Evolutionary conservation across 1,284 basidiomycete species (phyloP), one percentile per base, ranked within the genome.

Genomic region (Limonomyces culmigenus): DNA sequence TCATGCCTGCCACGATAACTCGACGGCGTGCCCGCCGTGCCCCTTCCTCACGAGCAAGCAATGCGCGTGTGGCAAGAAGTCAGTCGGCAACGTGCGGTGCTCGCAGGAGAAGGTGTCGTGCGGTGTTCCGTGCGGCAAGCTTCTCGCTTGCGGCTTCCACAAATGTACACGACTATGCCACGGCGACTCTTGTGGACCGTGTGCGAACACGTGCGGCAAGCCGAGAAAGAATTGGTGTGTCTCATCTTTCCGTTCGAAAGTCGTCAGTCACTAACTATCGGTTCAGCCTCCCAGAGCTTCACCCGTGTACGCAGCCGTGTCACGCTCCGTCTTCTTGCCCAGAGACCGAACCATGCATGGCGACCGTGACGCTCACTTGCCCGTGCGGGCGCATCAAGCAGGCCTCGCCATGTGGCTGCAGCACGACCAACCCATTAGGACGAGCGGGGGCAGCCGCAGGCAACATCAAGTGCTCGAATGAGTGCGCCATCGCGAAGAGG

Each of bases 41-140:
- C 71, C 76, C 0, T 76, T 76, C 51, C 58, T 96, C 36, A 77
- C 79, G 0, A 63, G 61, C 18, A 89, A 87, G 52, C 48, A 53
- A 2, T 96, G 91, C 50, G 84, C 83, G 0, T 96, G 91, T 49
- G 85, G 86, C 10, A 92, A 91, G 67, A 80, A 77, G 47, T 58
- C 56, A 23, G 63, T 89, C 1, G 60, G 55, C 12, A 79, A 85
- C 43, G 59, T 79, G 3, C 62, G 72, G 29, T 95, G 89, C 53
- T 84, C 85, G 3, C 70, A 80, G 45, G 78, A 81, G 46, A 79
- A 76, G 43, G 77, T 95, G 2, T 77, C 70, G 0, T 96, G 89
- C 51, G 89, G 89, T 3, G 67, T 62, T 29, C 51, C 63, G 1
- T 95, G 91, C 51, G 85, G 81, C 42, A 76, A 71, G 42, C 58